Base-by-base conservation (phyloP, 345 rosid species). In the Populus nigra region DNA sequence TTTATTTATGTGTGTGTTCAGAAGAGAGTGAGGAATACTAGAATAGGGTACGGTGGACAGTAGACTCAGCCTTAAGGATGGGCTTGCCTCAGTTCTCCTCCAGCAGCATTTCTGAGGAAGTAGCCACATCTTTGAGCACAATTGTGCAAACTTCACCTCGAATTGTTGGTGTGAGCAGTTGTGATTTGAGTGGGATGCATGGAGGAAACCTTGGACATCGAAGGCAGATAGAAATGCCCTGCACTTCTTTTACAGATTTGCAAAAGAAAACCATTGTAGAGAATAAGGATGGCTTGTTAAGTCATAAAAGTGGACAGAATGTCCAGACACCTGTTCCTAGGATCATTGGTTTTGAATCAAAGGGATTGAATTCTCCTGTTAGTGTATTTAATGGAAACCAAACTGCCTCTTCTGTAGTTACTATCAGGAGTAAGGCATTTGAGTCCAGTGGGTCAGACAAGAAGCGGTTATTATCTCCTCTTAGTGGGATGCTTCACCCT, bases 51-150 rank as follows among this genome's bases (percentile, higher is more conserved):
- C 16, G 7, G 65, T 47, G 18, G 72, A 65, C 41, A 65, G 10
- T 9, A 71, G 47, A 61, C 61, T 29, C 41, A 33, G 47, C 41
- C 27, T 39, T 11, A 16, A 18, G 39, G 55, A 79, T 79, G 82
- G 82, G 78, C 27, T 36, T 79, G 71, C 82, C 82, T 36, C 82
- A 79, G 71, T 77, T 79, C 36, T 74, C 82, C 73, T 79, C 82
- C 10, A 18, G 78, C 4, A 22, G 82, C 65, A 69, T 74, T 73
- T 78, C 75, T 2, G 82, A 79, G 77, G 82, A 79, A 74, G 70
- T 69, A 29, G 78, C 78, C 63, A 69, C 68, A n/a, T 71, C 75
- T 57, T 9, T 79, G 53, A 74, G 71, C 63, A 69, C 78, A 16
- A 74, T 74, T 41, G 70, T 74, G 25, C 78, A 71, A 61, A 61